A percentile compares a stretch with the other conserved stretches of the same genome.
These are phyloP conservation scores for Cryptosporidium bovis DNA, from an alignment of 169 alveolate genomes.

Conservation along the genomic window DNA sequence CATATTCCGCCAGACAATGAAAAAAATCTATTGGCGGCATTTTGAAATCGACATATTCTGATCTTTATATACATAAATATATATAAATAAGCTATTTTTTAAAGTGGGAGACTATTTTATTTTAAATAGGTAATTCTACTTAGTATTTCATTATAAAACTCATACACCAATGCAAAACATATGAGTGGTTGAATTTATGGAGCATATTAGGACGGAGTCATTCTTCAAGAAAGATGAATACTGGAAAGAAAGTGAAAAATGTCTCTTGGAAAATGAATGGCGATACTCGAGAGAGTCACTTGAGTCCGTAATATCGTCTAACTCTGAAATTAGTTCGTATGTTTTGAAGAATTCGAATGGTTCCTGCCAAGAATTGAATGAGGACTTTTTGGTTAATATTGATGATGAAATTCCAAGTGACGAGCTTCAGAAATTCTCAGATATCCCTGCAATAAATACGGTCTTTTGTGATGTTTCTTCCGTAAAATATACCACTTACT, in stretches of 20 bases:
- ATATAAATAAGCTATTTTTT: background rate
- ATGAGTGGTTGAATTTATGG: slow-evolving; percentile 4
- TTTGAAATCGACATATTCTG: background rate
- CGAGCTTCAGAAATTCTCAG: slow-evolving; percentile 9
- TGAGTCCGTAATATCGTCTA: slow-evolving; percentile 40
- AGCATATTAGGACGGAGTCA: slow-evolving; percentile 4
- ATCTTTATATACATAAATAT: background rate
- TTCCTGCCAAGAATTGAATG: slow-evolving; percentile 1
- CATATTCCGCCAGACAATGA: too few relatives aligned
- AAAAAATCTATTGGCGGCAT: slow-evolving; percentile 10
- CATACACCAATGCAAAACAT: too few relatives aligned
- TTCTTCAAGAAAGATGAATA: slow-evolving; percentile 52
- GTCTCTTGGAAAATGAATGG: slow-evolving; percentile 32
- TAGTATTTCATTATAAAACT: too few relatives aligned
- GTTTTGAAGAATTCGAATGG: background rate
- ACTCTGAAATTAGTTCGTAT: slow-evolving; percentile 16
- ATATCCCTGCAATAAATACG: slow-evolving; percentile 22
- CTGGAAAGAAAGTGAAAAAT: slow-evolving; percentile 70
- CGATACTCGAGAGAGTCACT: slow-evolving; percentile 43
- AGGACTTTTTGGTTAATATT: slow-evolving; percentile 34
- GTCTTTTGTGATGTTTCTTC: slow-evolving; percentile 66
- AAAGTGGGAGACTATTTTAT: too few relatives aligned
- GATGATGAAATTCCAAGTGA: slow-evolving; percentile 39
- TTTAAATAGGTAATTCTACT: too few relatives aligned
- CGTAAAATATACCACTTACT: slow-evolving; percentile 47